Percentiles rank a stretch among this genome's conserved stretches.
Conservation (phyloP, 2,329 filamentous ascomycete genomes). For the Thielaviopsis musarum region DNA sequence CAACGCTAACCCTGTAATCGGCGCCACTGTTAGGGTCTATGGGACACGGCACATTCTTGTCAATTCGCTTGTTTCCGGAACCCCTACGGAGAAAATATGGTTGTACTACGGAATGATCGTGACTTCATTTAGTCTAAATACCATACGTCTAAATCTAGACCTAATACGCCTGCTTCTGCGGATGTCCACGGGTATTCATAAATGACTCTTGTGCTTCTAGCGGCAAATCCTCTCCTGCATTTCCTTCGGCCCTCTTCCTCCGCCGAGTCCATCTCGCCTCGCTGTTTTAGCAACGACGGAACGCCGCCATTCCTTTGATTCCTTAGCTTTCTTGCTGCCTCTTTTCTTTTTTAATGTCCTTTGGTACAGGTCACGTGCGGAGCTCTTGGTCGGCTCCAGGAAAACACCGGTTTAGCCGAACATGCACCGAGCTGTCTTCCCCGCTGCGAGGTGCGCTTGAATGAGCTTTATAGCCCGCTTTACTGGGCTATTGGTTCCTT, state of each 20-base stretch:
- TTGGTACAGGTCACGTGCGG: not conserved
- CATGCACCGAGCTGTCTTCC: not conserved
- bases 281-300: not conserved
- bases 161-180: not conserved
- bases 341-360: not conserved
- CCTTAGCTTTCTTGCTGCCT: not conserved
- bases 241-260: not conserved
- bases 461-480: not conserved
- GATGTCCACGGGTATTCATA: not conserved
- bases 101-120: too few species aligned
- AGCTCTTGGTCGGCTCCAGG: not conserved
- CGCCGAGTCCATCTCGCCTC: not conserved
- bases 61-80: too few species aligned
- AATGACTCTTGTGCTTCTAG: not conserved
- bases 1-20: too few species aligned
- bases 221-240: not conserved
- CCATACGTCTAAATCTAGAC: too few species aligned
- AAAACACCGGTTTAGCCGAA: conserved; percentile 4
- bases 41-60: too few species aligned
- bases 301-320: not conserved
- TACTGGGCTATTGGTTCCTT: not conserved
- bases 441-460: too few species aligned
- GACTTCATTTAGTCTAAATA: too few species aligned
- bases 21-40: too few species aligned
- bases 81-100: too few species aligned